Evolutionary conservation across 306 rosid species (phyloP).

Genomic region (Cicer pinnatifidum): DNA sequence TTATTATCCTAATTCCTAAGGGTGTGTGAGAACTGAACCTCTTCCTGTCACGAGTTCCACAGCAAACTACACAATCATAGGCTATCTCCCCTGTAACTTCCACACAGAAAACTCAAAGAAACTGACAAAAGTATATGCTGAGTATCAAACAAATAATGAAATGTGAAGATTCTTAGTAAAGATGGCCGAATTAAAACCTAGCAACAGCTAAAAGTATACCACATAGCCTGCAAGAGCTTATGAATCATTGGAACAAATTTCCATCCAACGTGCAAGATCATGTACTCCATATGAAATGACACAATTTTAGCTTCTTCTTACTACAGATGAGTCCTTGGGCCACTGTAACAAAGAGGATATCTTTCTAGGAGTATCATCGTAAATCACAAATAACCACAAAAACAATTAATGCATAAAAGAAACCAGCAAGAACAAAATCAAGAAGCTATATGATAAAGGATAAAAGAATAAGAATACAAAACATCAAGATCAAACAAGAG

Average conservation of each 20-base stretch:
- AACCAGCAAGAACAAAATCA: too few species aligned
- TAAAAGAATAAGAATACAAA: too few species aligned
- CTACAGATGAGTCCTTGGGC: background rate
- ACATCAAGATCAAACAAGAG: too few species aligned
- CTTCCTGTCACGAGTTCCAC: too few species aligned
- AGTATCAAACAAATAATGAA: background rate
- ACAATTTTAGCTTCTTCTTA: background rate
- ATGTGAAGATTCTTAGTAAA: background rate
- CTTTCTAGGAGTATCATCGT: background rate
- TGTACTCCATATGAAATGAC: background rate
- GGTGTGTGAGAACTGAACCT: too few species aligned
- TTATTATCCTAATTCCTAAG: too few species aligned
- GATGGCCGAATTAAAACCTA: background rate
- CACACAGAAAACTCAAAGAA: background rate
- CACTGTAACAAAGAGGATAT: background rate
- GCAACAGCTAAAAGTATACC: background rate
- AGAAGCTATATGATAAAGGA: too few species aligned
- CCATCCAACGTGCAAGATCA: background rate
- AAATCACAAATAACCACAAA: too few species aligned
- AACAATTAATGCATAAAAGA: too few species aligned
- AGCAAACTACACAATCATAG: too few species aligned
- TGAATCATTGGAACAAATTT: background rate
- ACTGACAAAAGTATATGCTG: background rate
- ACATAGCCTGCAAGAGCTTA: background rate
- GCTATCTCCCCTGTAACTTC: background rate